Evolutionary conservation across 441 rosid genomes (phyloP).

Genomic region (Populus hybrid): DNA sequence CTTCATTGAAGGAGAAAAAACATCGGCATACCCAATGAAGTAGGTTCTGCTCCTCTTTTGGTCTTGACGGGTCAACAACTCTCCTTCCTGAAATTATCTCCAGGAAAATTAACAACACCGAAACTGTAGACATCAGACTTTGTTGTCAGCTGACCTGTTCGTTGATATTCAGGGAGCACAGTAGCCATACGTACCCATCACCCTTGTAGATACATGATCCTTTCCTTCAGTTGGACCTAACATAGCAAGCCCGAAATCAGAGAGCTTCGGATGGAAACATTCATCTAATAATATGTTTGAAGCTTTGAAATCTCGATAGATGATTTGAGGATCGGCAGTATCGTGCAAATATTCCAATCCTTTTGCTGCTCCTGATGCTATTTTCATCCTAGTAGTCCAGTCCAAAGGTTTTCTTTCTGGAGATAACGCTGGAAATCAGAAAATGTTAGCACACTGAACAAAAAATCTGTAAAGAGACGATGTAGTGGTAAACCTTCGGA

Average conservation of each 20-base stretch:
- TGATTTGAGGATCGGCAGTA: conserved; percentile 49
- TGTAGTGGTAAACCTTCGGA: background rate
- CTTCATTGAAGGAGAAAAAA: no score
- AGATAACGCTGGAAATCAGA: conserved; percentile 27
- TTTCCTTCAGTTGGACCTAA: conserved; percentile 60
- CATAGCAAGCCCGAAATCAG: conserved; percentile 77
- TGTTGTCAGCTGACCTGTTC: conserved; percentile 58
- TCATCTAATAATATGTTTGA: conserved; percentile 67
- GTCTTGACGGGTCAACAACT: conserved; percentile 44
- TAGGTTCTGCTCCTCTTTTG: conserved; percentile 49
- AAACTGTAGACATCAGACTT: conserved; percentile 75
- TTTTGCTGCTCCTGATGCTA: conserved; percentile 60
- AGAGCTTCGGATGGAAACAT: conserved; percentile 63
- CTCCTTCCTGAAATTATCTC: conserved; percentile 26
- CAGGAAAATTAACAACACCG: conserved; percentile 53
- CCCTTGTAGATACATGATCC: conserved; percentile 65
- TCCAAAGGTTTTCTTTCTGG: conserved; percentile 32
- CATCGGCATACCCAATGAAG: conserved; percentile 48
- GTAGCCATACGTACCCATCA: conserved; percentile 71
- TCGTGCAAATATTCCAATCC: conserved; percentile 67
- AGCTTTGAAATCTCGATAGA: conserved; percentile 74
- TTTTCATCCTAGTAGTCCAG: conserved; percentile 59
- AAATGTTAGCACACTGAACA: background rate
- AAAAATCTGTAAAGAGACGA: background rate
- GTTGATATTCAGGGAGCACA: conserved; percentile 66